Conservation (phyloP, 352 stramenopile genomes). For the Thalassiosira hispida region DNA sequence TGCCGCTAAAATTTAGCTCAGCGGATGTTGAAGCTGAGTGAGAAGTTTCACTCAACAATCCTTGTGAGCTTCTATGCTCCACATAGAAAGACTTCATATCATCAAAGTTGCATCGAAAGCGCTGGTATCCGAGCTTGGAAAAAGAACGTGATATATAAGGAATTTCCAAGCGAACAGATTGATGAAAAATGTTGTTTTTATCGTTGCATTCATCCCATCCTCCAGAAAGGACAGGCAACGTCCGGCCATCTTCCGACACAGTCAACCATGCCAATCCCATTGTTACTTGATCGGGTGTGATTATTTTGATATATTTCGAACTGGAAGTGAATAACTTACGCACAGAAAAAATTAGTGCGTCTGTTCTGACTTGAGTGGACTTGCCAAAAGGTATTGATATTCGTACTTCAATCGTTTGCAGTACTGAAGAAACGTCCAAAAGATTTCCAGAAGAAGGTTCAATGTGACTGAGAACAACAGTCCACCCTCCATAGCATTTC, state of each 20-base stretch:
- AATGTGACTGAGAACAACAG: slow-evolving; percentile 56
- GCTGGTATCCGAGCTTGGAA: slow-evolving; percentile 63
- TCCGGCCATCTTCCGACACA: slow-evolving; percentile 37
- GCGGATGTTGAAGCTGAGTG: background rate
- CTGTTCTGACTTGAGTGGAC: background rate
- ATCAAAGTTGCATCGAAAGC: slow-evolving; percentile 56
- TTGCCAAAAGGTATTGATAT: slow-evolving; percentile 43
- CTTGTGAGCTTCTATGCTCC: slow-evolving; percentile 2
- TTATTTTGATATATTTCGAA: slow-evolving; percentile 9
- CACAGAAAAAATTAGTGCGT: slow-evolving; percentile 29
- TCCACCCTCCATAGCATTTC: slow-evolving; percentile 55
- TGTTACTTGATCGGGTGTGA: slow-evolving; percentile 56
- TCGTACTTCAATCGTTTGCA: slow-evolving; percentile 68
- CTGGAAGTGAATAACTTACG: slow-evolving; percentile 10
- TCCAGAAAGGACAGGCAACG: slow-evolving; percentile 56
- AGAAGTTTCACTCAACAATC: background rate
- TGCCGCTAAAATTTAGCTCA: slow-evolving; percentile 42
- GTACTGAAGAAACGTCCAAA: slow-evolving; percentile 22
- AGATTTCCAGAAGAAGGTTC: slow-evolving; percentile 27
- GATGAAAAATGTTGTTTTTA: slow-evolving; percentile 16
- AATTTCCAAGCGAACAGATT: slow-evolving; percentile 43
- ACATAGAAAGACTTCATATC: slow-evolving; percentile 47
- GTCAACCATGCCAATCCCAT: slow-evolving; percentile 63
- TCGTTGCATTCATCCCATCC: slow-evolving; percentile 59
- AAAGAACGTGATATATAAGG: slow-evolving; percentile 37